These are phyloP conservation scores for Talaromyces sp. DNA, from an alignment of 2,329 filamentous ascomycete genomes.

Conservation along the genomic window DNA sequence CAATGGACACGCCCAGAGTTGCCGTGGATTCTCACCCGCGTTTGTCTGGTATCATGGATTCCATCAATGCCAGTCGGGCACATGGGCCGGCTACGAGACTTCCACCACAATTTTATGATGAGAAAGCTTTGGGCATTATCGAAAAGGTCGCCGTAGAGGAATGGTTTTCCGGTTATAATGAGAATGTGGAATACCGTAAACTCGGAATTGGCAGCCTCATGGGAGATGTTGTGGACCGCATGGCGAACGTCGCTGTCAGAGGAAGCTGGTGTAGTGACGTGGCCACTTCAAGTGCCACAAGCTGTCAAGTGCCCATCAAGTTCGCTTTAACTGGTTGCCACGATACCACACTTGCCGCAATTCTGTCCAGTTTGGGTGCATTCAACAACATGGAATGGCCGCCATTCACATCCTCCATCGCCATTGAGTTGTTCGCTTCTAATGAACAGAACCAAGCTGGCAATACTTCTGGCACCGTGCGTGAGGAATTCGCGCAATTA, in stretches of 20 bases:
- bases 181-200: conserved; percentile 79
- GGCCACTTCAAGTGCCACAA: conserved; percentile 45
- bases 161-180: conserved; percentile 84
- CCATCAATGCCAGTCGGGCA: conserved; percentile 79
- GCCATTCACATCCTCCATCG: conserved; percentile 86
- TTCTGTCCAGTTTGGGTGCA: conserved; percentile 72
- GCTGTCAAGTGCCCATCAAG: conserved; percentile 47
- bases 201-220: conserved; percentile 80
- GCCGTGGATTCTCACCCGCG: conserved; percentile 80
- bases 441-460: neutral
- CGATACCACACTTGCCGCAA: conserved; percentile 82
- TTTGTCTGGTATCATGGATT: conserved; percentile 88
- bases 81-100: conserved; percentile 75
- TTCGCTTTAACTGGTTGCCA: conserved; percentile 83
- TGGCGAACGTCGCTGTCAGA: conserved; percentile 61
- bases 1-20: conserved; percentile 58
- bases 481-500: conserved; percentile 20
- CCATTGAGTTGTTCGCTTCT: conserved; percentile 75
- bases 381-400: conserved; percentile 74
- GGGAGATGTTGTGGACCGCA: conserved; percentile 73
- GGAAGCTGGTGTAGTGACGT: conserved; percentile 46
- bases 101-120: conserved; percentile 82
- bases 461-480: conserved; percentile 15
- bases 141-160: conserved; percentile 75
- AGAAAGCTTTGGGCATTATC: conserved; percentile 61